Base-by-base conservation (phyloP, 495 filamentous ascomycete genomes). In the Xylaria nigripes region DNA sequence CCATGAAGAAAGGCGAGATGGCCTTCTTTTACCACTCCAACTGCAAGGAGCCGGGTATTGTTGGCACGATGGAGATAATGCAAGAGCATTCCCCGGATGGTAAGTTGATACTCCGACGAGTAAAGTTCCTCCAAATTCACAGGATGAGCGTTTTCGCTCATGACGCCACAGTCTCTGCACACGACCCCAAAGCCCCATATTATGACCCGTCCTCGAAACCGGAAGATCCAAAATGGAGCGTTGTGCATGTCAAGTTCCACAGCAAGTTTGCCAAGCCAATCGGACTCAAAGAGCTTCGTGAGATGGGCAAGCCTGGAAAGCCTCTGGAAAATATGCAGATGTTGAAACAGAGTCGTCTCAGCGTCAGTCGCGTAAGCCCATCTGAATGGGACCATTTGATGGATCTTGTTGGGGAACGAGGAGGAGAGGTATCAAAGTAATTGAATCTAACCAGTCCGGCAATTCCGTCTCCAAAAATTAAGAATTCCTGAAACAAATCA, bases 1-100 rank as follows among this genome's bases (percentile, higher is more conserved):
- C 83, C 5, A 98, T 97, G 93, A 89, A 86, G 67, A 81, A 84
- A 58, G 92, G 93, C 38, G 93, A 98, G 57, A 73, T 87, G 41
- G 91, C 90, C 32, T 96, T 98, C 72, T 96, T 98, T 74, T 98
- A 98, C 66, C 92, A 96, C 72, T 92, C 86, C n/a, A 94, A 90
- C 64, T 90, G 86, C 72, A 95, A 93, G 69, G 78, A 83, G 27
- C 91, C 93, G 0, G 92, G 89, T 2, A 87, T 98, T 47, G 90
- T 84, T 4, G 93, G 93, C n/a, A 81, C 86, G 7, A 94, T 96
- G 88, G 87, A 95, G 68, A 86, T 98, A 63, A 89, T 94, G 2
- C 70, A 81, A 56, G 89, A 94, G 68, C 83, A 89, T 60, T 82
- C 84, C 1, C 73, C 82, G 6, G 93, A 98, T 62, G 73, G 87